phyloP scores from a whole-genome alignment of 2,329 filamentous ascomycete genomes.

The Penicillium psychrosexuale region DNA sequence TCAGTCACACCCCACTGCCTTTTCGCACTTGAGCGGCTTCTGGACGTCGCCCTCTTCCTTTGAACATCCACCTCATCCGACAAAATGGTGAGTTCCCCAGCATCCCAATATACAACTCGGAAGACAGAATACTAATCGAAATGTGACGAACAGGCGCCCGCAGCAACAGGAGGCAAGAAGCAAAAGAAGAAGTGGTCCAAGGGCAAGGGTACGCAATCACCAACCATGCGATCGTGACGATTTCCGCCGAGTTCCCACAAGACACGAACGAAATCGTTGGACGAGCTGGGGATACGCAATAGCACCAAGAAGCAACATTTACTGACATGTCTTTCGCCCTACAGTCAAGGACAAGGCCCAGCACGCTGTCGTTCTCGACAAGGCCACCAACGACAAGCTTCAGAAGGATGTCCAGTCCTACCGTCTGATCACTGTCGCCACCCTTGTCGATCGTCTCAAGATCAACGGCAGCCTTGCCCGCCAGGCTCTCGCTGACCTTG shows the following conservation, averaged over 20 bases:
- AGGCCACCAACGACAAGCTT: conserved; percentile 94
- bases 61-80: conserved; percentile 25
- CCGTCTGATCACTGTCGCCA: conserved; percentile 97
- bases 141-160: conserved; percentile 41
- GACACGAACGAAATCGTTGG: conserved; percentile 15
- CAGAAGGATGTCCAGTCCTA: conserved; percentile 99
- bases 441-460: conserved; percentile 99
- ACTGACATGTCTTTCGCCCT: conserved; percentile 23
- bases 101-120: neutral
- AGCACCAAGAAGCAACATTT: conserved; percentile 5
- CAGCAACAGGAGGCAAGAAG: conserved; percentile 51
- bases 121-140: conserved; percentile 11
- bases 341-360: conserved; percentile 99
- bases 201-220: conserved; percentile 51
- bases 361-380: conserved; percentile 98
- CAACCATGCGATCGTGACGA: conserved; percentile 24
- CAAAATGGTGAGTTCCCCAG: conserved; percentile 27
- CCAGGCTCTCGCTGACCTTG: conserved; percentile 82
- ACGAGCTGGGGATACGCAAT: conserved; percentile 9
- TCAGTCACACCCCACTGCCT: conserved; percentile 27
- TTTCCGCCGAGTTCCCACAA: conserved; percentile 13
- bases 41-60: conserved; percentile 17
- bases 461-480: conserved; percentile 98
- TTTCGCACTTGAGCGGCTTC: conserved; percentile 25
- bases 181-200: conserved; percentile 59